Evolutionary conservation across 768 basidiomycete species (phyloP), one percentile per base, ranked within the genome.

Genomic region (Saitozyma sp.): DNA sequence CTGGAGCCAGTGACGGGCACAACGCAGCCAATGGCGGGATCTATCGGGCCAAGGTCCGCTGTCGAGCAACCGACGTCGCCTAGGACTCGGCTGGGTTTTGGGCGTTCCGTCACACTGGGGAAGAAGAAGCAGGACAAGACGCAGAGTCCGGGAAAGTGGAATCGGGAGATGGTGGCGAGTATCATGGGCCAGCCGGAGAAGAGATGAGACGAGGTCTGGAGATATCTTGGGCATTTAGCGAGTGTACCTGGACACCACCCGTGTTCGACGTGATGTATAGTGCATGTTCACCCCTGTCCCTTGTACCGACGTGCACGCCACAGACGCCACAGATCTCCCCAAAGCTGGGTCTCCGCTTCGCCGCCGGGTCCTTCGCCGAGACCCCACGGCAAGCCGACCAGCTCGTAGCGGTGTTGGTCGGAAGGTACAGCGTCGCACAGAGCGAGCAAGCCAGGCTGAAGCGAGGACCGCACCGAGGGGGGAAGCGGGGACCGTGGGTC

Each of bases 1-100:
- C 61, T 4, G 74, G 74, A 6, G 73, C 71, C 71, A 71, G 74
- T 71, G 74, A 75, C 65, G 65, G 73, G 6, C 67, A 73, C 17
- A 73, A 71, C 0, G 71, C 71, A 8, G 66, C 73, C 19, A 50
- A 61, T 37, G 16, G 48, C 7, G 56, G 68, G 9, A 56, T 60
- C 13, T 57, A 67, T 16, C 58, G 54, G 19, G 59, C 69, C 50
- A 49, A 20, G 46, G 45, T 46, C 45, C 45, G 45, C 13, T 11
- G n/a, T 11, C 11, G 45, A 46, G 45, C 45, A 11, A 13, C 13
- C 45, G 6, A 11, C 11, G 45, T 46, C 13, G 13, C 13, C 11
- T 11, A 13, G 45, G 45, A 11, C 11, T 2, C n/a, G 45, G 45
- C 45, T 11, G 45, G n/a, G 43, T 20, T 16, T 56, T 45, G 45